Evolutionary conservation across 768 basidiomycete species (phyloP), one percentile per base, ranked within the genome.

Genomic region (Termitomyces sp.): DNA sequence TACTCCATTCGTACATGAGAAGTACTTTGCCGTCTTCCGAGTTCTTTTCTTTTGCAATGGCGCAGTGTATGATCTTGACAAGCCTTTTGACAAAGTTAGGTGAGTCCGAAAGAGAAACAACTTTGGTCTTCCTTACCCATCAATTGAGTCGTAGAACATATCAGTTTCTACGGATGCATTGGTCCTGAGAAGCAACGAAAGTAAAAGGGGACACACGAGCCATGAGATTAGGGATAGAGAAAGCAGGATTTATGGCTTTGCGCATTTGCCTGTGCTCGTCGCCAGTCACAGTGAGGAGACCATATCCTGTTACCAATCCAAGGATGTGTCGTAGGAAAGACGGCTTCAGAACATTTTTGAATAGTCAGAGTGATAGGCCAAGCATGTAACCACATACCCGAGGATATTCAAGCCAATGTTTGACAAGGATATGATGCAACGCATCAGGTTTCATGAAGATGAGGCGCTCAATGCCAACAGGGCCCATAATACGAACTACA

Each of bases 181-280:
- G 12, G 51, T 31, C 14, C 7, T 14, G 3, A 45, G 32, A 35
- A 35, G 31, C 4, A 35, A 25, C 14, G 19, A 35, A 25, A 55
- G 23, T 16, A 12, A 34, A 37, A 5, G 5, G 25, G 35, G 23
- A 66, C 73, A 38, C 57, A 75, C 74, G 73, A 41, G 73, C 67
- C 61, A 67, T 70, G 23, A 77, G 68, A 57, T 73, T 80, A 0
- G 73, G 69, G 21, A 81, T 69, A 0, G 80, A 78, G 59, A 82
- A 81, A 0, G 81, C 81, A 0, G 81, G 79, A 50, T 78, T 81
- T 73, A 82, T 80, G 0, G 75, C 71, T 61, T 73, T 79, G 43
- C 78, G 76, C 77, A 82, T 78, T 55, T 73, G 73, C 59, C 71
- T 78, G 59, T 81, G 80, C 34, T 77, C 77, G 32, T 76, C 68